Percentiles rank a stretch among this genome's conserved stretches.
Conservation (phyloP, 805 yeast genomes). For the Nakazawaea holstii region DNA sequence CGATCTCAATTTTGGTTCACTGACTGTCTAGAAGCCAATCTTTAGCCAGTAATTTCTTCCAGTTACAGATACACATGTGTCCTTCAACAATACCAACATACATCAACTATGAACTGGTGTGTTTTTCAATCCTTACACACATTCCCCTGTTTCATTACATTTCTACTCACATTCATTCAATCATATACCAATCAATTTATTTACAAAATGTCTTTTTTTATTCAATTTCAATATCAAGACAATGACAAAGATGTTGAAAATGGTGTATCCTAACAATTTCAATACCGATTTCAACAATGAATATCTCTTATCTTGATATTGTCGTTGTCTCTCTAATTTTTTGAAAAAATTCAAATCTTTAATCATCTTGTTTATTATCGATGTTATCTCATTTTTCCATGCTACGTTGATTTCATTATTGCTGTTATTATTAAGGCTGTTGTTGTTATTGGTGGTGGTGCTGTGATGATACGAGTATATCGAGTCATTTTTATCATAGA, state of each 20-base stretch:
- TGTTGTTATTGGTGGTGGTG: conserved; percentile 8
- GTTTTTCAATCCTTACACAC: neutral
- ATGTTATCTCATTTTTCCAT: conserved; percentile 52
- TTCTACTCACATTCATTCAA: neutral
- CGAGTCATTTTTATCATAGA: conserved; percentile 5
- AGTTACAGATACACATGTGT: no score
- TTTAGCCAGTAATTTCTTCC: no score
- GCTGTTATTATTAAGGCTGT: conserved; percentile 7
- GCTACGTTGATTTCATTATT: conserved; percentile 31
- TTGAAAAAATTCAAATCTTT: conserved; percentile 28
- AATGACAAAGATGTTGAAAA: conserved; percentile 1
- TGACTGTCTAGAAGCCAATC: no score
- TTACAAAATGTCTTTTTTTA: neutral
- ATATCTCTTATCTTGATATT: neutral
- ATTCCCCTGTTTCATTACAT: neutral
- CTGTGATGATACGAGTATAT: conserved; percentile 2
- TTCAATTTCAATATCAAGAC: conserved; percentile 1
- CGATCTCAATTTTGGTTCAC: no score
- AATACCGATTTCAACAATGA: neutral
- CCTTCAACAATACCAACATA: neutral
- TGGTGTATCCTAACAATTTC: neutral
- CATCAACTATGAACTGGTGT: neutral
- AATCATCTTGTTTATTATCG: conserved; percentile 38
- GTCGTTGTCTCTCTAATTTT: conserved; percentile 7
- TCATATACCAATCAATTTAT: neutral